phyloP scores from a whole-genome alignment of 2,329 filamentous ascomycete genomes.

The Cladosporium sp. region DNA sequence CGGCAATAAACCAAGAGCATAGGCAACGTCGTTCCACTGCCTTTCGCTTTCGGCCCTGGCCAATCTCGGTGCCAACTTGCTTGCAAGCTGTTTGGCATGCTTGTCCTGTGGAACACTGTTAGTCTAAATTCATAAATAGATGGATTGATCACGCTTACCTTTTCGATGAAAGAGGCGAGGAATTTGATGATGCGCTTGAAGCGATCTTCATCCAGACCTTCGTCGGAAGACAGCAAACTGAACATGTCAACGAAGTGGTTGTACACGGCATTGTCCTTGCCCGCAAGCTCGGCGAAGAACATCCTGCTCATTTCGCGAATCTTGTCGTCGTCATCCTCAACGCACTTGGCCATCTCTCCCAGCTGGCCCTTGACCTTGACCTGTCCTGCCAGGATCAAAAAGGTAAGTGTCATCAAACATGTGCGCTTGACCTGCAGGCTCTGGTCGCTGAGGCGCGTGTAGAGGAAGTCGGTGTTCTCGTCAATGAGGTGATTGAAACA shows the following conservation, averaged over 20 bases:
- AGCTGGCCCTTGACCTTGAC: constrained; percentile 99
- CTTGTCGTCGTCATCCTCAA: constrained; percentile 91
- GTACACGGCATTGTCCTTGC: constrained; percentile 98
- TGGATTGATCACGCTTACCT: constrained; percentile 55
- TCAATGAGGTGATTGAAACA: constrained; percentile 99
- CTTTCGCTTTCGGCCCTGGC: constrained; percentile 83
- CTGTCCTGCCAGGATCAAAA: constrained; percentile 92
- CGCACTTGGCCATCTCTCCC: constrained; percentile 97
- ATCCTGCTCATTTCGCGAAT: constrained; percentile 91
- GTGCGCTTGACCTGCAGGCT: constrained; percentile 92
- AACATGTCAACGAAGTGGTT: constrained; percentile 99
- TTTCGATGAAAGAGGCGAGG: constrained; percentile 91
- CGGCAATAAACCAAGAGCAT: constrained; percentile 79
- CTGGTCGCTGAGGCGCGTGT: constrained; percentile 82
- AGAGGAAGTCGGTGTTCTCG: constrained; percentile 97
- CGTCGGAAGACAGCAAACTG: constrained; percentile 79
- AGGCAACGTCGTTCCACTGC: constrained; percentile 97
- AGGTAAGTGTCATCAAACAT: constrained; percentile 96
- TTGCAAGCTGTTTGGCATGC: constrained; percentile 88
- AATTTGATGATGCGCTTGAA: constrained; percentile 87
- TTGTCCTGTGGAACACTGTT: constrained; percentile 63
- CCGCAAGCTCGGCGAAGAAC: constrained; percentile 97
- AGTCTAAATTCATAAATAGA: background rate
- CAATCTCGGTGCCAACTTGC: constrained; percentile 85
- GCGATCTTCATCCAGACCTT: constrained; percentile 74